Evolutionary conservation across 495 filamentous ascomycete species (phyloP), one percentile per base, ranked within the genome.

Genomic region (Penicillium bialowiezense): DNA sequence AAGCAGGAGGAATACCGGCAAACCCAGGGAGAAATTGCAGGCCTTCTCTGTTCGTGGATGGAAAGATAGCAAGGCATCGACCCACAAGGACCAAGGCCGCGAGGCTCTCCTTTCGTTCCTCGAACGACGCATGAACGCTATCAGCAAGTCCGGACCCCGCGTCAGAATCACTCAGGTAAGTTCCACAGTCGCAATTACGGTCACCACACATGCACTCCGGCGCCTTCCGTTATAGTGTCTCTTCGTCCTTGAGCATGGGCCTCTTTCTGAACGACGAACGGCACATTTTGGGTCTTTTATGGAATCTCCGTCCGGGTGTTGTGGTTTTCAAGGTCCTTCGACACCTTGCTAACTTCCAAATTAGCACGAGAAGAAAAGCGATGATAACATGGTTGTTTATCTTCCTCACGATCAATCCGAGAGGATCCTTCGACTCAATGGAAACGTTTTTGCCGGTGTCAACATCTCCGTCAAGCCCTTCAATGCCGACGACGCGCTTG

Each of bases 141-240:
- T 48, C 23, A 60, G 29, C 35, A 78, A 69, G 74, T 73, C 65
- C 67, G 71, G 68, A 69, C 64, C 70, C 52, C 71, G 70, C 52
- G 73, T 89, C 51, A 88, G 74, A 62, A 85, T 95, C 50, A 85
- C 80, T 75, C 91, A 91, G 85, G 90, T 96, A 89, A 81, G 83
- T 84, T 67, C 74, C 71, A 77, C 64, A 73, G 59, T 62, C 68
- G 61, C 66, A 66, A 67, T 64, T 47, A 65, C 72, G 72, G 64
- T 76, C 70, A 74, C 64, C 70, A 68, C 8, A 60, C 69, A 68
- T 69, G 73, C 69, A 66, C 65, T 70, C 71, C 75, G 69, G 60
- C 68, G 51, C 68, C 64, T 63, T 69, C 70, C 68, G 78, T 69
- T 76, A 69, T 68, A 68, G 65, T 77, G 74, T 68, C 70, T 67